A percentile compares a stretch with the other conserved stretches of the same genome.
Conservation (phyloP, 2,329 filamentous ascomycete species). For the Didymella exigua region DNA sequence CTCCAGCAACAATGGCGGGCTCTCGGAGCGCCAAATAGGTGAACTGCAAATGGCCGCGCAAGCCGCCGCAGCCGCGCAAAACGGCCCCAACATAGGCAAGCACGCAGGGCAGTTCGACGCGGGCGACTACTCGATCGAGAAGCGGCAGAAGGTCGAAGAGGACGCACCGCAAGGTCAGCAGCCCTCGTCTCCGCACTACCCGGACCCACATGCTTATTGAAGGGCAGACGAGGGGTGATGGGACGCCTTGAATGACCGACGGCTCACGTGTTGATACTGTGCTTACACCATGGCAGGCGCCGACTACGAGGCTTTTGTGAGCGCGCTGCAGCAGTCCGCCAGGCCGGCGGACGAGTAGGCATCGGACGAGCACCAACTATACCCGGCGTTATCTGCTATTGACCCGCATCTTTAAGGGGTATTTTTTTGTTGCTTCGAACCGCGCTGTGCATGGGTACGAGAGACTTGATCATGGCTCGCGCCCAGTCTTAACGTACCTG, state of each 20-base stretch:
- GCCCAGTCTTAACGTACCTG: conserved; percentile 19
- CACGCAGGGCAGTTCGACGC: conserved; percentile 43
- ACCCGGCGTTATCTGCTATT: conserved; percentile 9
- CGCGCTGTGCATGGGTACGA: conserved; percentile 28
- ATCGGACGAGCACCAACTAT: conserved; percentile 9
- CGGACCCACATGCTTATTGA: conserved; percentile 41
- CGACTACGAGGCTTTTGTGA: conserved; percentile 28
- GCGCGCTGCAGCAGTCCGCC: conserved; percentile 26
- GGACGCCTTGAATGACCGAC: conserved; percentile 11
- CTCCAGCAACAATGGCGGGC: conserved; percentile 39
- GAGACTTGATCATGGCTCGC: conserved; percentile 19
- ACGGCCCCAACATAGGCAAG: conserved; percentile 41
- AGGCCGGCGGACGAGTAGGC: conserved; percentile 13
- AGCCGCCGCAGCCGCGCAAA: conserved; percentile 43
- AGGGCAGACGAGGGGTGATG: conserved; percentile 32
- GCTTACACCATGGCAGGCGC: conserved; percentile 25
- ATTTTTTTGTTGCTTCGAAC: conserved; percentile 8
- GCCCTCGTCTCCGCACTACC: conserved; percentile 25
- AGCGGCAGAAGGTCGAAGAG: conserved; percentile 44
- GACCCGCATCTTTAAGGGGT: background rate
- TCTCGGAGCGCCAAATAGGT: conserved; percentile 47
- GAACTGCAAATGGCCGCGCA: conserved; percentile 48
- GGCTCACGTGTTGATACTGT: conserved; percentile 28
- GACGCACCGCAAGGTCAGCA: conserved; percentile 44
- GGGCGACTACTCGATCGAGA: conserved; percentile 40